Evolutionary conservation across 1,139 yeast genomes (phyloP), one percentile per base, ranked within the genome.

Genomic region (Pichia cactophila): DNA sequence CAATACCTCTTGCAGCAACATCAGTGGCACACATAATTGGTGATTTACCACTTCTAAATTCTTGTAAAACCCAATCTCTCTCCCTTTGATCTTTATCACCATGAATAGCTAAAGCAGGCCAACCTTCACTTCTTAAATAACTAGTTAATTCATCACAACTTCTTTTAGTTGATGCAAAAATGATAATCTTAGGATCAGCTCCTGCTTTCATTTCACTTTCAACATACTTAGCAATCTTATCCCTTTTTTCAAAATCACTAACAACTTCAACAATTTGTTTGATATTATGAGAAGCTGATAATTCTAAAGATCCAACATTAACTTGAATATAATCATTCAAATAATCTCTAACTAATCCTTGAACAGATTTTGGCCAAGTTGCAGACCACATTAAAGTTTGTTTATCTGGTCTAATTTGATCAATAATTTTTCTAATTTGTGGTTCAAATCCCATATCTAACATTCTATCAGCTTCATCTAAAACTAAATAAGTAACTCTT

Each of bases 361-460:
- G 95, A 56, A 92, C 97, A 70, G 88, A 95, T 78, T 89, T 89
- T 65, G 98, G 98, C 98, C 98, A 92, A 50, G 98, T 92, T 60
- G 98, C 98, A 58, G 97, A 89, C 97, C 97, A 92, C 97, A 92
- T 87, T 66, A 92, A 79, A 54, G 98, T 92, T 76, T 92, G 98
- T 54, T 86, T 74, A 62, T 90, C 97, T 0, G 97, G 96, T 51
- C 98, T 74, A 12, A 89, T 79, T 51, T 89, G 88, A 45, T 80
- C 77, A 62, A 90, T 78, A 42, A 94, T 86, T 60, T 88, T 88
- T 61, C 81, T 83, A 11, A 94, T 90, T 66, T 94, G 98, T 0
- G 98, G 98, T 63, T 90, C 98, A 68, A 94, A 94, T 9, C 99
- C 99, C 81, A 92, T 77, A 68, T 92, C 99, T 69, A 90, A 89